A percentile compares a stretch with the other conserved stretches of the same genome.
phyloP scores from a whole-genome alignment of 306 rosid species.

The Aeschynomene evenia region DNA sequence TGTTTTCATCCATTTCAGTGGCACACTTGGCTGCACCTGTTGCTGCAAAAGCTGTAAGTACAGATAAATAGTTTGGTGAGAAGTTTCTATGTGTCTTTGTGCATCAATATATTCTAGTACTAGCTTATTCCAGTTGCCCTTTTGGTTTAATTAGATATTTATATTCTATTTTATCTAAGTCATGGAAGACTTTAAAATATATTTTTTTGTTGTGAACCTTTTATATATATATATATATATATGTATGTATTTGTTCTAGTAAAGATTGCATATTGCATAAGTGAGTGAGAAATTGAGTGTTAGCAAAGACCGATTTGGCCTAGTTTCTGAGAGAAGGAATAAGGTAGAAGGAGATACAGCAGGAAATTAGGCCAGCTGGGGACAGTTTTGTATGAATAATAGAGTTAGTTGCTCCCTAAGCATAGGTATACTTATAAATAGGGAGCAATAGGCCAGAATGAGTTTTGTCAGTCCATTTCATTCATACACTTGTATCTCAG shows the following conservation, averaged over 20 bases:
- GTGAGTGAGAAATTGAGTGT: background rate
- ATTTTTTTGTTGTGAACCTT: background rate
- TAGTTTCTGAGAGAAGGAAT: too few species aligned
- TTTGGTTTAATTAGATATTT: background rate
- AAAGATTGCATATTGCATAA: background rate
- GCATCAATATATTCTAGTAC: constrained; percentile 8
- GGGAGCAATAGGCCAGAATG: too few species aligned
- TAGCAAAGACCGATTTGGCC: too few species aligned
- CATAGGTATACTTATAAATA: too few species aligned
- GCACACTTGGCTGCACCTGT: constrained; percentile 57
- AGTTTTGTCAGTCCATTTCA: too few species aligned
- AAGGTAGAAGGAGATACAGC: too few species aligned
- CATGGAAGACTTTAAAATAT: background rate
- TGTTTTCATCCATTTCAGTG: constrained; percentile 47
- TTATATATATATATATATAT: background rate
- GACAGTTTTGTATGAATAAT: too few species aligned
- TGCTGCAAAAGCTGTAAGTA: constrained; percentile 71
- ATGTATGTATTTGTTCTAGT: background rate
- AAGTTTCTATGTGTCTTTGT: background rate
- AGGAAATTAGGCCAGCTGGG: too few species aligned
- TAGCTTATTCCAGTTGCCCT: background rate
- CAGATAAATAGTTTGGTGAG: constrained; percentile 34
- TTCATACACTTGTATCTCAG: too few species aligned
- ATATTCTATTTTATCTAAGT: background rate
- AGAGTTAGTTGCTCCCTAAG: too few species aligned